phyloP scores from a whole-genome alignment of 495 filamentous ascomycete genomes.

The Trichoderma parareesei region DNA sequence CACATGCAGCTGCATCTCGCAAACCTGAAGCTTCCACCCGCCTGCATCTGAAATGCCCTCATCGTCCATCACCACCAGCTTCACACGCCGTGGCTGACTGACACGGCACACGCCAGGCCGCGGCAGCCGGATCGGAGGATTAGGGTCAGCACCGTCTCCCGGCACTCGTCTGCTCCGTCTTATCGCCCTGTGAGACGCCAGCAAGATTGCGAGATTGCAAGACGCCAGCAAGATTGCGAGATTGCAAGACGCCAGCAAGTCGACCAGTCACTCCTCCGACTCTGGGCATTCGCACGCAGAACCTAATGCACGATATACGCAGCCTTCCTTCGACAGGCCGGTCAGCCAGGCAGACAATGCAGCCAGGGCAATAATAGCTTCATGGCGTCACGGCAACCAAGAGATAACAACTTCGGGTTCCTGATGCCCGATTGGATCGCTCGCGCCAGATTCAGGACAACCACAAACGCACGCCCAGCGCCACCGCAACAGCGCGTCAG shows the following conservation, averaged over 20 bases:
- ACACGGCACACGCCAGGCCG: background rate
- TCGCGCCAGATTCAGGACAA: slow-evolving; percentile 9
- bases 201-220: background rate
- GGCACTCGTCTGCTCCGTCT: background rate
- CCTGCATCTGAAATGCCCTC: background rate
- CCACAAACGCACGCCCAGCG: background rate
- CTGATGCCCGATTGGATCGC: slow-evolving; percentile 4
- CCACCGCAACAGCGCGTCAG: slow-evolving; percentile 8
- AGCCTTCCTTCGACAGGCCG: too few species aligned
- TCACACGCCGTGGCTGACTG: background rate
- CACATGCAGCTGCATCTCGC: background rate
- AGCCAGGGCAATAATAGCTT: background rate
- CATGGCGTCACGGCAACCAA: background rate
- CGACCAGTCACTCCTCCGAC: background rate
- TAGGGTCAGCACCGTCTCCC: slow-evolving; percentile 1
- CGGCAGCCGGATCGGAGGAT: background rate
- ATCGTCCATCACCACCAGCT: background rate
- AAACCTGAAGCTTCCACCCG: background rate
- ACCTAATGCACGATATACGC: background rate
- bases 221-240: background rate
- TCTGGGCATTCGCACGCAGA: background rate
- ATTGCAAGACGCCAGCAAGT: background rate
- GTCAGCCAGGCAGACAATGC: background rate
- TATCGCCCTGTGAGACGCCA: background rate
- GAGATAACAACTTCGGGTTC: background rate